phyloP scores from a whole-genome alignment of 2,329 filamentous ascomycete genomes.

The Alternaria triticimaculans region DNA sequence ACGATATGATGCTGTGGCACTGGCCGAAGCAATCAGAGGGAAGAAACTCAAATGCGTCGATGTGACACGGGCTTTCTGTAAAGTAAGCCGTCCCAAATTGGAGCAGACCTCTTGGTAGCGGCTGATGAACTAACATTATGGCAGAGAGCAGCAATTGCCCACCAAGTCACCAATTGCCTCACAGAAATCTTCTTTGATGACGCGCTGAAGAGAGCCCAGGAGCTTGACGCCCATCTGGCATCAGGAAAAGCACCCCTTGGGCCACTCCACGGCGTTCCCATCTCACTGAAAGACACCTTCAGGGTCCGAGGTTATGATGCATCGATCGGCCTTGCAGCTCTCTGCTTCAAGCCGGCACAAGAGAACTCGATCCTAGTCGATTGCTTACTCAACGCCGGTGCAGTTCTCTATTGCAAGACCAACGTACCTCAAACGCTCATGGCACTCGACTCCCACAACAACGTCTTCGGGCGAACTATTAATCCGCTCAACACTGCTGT shows the following conservation, averaged over 20 bases:
- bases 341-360: slow-evolving; percentile 52
- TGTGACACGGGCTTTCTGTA: slow-evolving; percentile 54
- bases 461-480: slow-evolving; percentile 55
- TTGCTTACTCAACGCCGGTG: slow-evolving; percentile 54
- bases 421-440: slow-evolving; percentile 63
- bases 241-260: slow-evolving; percentile 51
- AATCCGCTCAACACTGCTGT: slow-evolving; percentile 57
- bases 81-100: slow-evolving; percentile 30
- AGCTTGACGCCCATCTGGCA: slow-evolving; percentile 51
- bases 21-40: slow-evolving; percentile 46
- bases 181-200: slow-evolving; percentile 50
- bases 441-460: slow-evolving; percentile 61
- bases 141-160: slow-evolving; percentile 56
- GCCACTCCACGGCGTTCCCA: slow-evolving; percentile 55
- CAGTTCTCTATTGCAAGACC: slow-evolving; percentile 61
- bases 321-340: slow-evolving; percentile 51
- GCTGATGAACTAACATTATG: background rate
- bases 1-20: slow-evolving; percentile 54
- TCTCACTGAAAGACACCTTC: slow-evolving; percentile 59
- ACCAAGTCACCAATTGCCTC: slow-evolving; percentile 54
- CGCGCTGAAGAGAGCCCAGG: slow-evolving; percentile 42
- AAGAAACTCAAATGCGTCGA: slow-evolving; percentile 47
- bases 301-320: slow-evolving; percentile 56
- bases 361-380: slow-evolving; percentile 52
- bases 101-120: background rate